Evolutionary conservation across 2,329 filamentous ascomycete genomes (phyloP), one percentile per base, ranked within the genome.

Genomic region (Chaetoscypha palmicola): DNA sequence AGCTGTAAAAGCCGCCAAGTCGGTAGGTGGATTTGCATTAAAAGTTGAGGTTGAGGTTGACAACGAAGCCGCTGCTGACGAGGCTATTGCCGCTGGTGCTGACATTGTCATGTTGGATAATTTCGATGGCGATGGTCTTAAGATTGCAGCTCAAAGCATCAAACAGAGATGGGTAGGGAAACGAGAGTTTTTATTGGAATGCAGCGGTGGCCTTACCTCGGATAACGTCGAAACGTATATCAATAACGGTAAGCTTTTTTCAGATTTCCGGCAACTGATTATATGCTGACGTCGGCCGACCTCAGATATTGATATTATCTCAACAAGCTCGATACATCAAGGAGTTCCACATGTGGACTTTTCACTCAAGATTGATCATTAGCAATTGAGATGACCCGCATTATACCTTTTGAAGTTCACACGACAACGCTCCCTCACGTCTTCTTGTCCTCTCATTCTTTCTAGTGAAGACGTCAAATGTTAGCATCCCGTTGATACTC

Each of bases 81-180:
- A 94, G 66, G 92, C 92, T 1, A 90, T 96, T 57, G 77, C 70
- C 2, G 91, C 91, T 0, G 92, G 92, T 1, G 92, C 92, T 0
- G 91, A 98, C 63, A 82, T 98, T 16, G 81, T 98, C 49, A 98
- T 98, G 92, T 69, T 98, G 48, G 92, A 98, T 64, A 98, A 98
- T 65, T 98, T 97, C 61, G 81, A 79, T 0, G 80, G 83, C 1
- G 82, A 86, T 1, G 87, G 81, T 1, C 82, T 96, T 50, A 82
- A 80, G 62, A 66, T 74, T 7, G 88, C 88, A 1, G 86, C 91
- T 11, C 74, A 67, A 61, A 81, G 75, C 55, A 63, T 98, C 52
- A 94, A 91, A 68, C 73, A 84, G 59, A 78, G 81, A 54, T 97
- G 88, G 87, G 77, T 75, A 45, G 84, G 81, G 23, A 81, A 79